Base-by-base conservation (phyloP, 257 asterid genomes). In the Jaltomata sinuosa region DNA sequence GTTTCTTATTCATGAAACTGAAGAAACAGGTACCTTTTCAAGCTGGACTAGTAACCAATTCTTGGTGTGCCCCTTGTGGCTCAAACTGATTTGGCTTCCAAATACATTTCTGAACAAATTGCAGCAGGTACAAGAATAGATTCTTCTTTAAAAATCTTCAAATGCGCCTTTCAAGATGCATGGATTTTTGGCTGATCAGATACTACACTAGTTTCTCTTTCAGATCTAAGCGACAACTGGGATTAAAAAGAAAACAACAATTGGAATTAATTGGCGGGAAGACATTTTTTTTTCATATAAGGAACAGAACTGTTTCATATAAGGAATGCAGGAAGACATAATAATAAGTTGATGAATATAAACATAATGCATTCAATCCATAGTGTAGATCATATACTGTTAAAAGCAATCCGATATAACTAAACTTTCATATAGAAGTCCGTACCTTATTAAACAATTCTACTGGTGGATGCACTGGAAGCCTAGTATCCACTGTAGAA, bases 381-480 rank as follows among this genome's bases (percentile, higher is more conserved):
- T 3, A 74, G 22, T 16, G 11, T 64, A 50, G 72, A 25, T 53
- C 25, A 47, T 6, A 72, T 40, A 45, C n/a, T 1, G 36, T 38
- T 27, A 53, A 27, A 81, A 53, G 52, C 69, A 32, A 18, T 59
- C 47, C 9, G 11, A 57, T 19, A 76, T 62, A 57, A 40, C 42
- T 74, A 25, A 76, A 76, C 7, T 76, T 76, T 47, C 27, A 76
- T 7, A 34, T 76, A 3, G 18, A 47, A 76, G 81, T 11, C 18
- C 12, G n/a, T 86, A 95, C 99, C 97, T 93, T 86, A 38, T 64
- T 82, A 86, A 95, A 94, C 78, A 89, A 85, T 83, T 92, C 94
- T 22, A 84, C 80, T 25, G 93, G 97, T 83, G 93, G 92, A 72
- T 81, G 85, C 81, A 79, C 86, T 7, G 76, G 61, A 79, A 78